Conservation (phyloP, 805 yeast species). For the Candida patagonica region DNA sequence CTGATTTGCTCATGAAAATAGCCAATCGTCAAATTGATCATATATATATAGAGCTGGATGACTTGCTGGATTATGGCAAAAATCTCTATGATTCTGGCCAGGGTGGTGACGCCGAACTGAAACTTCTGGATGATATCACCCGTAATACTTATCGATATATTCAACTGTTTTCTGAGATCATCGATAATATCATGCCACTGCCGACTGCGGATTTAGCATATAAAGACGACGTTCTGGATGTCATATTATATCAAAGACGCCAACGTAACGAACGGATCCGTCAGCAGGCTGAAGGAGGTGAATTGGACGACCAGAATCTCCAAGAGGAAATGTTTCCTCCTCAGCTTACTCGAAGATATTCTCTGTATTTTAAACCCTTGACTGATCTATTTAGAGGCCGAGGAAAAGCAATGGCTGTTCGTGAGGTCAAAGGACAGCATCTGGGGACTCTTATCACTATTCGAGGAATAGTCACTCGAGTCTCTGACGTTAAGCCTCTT, state of each 20-base stretch:
- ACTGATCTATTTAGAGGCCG: conserved; percentile 27
- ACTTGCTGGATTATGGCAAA: conserved; percentile 49
- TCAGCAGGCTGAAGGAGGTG: conserved; percentile 37
- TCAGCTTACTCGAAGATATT: conserved; percentile 76
- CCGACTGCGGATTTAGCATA: conserved; percentile 75
- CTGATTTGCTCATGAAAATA: conserved; percentile 61
- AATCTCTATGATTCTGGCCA: conserved; percentile 14
- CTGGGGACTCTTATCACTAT: conserved; percentile 85
- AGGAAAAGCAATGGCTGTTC: conserved; percentile 66
- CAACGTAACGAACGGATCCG: conserved; percentile 68
- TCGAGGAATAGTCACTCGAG: conserved; percentile 90
- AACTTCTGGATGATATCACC: conserved; percentile 48
- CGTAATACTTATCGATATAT: conserved; percentile 71
- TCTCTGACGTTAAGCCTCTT: conserved; percentile 91
- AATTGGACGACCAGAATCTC: conserved; percentile 14
- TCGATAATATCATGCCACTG: conserved; percentile 77
- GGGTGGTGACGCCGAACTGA: conserved; percentile 27
- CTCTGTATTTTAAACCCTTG: conserved; percentile 77
- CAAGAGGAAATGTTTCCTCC: conserved; percentile 66
- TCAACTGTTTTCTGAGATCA: conserved; percentile 64
- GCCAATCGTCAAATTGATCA: conserved; percentile 76
- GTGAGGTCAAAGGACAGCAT: conserved; percentile 76
- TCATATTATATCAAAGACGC: conserved; percentile 81
- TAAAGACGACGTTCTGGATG: conserved; percentile 86
- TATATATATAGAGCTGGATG: conserved; percentile 72